A percentile compares a stretch with the other conserved stretches of the same genome.
Evolutionary conservation across 495 filamentous ascomycete species (phyloP).

Genomic region (Tuber borchii): DNA sequence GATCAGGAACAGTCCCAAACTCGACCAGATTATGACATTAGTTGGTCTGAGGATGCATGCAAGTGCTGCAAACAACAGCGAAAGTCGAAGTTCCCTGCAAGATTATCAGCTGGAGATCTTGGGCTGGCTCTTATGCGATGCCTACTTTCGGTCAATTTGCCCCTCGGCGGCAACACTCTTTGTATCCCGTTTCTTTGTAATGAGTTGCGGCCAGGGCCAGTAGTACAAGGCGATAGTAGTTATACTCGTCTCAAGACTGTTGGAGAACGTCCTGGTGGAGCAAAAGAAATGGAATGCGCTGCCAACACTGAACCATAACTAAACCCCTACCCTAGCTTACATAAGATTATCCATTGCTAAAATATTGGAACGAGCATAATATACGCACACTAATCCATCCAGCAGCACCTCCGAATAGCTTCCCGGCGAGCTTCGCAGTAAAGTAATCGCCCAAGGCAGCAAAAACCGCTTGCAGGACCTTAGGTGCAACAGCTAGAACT

Average conservation of each 20-base stretch:
- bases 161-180: constrained; percentile 3
- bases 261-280: constrained; percentile 86
- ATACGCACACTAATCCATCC: constrained; percentile 40
- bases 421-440: constrained; percentile 75
- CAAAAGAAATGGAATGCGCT: constrained; percentile 98
- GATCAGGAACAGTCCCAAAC: constrained; percentile 49
- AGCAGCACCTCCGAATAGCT: constrained; percentile 59
- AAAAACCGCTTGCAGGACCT: constrained; percentile 66
- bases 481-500: constrained; percentile 65
- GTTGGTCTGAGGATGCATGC: constrained; percentile 88
- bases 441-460: constrained; percentile 78
- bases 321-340: constrained; percentile 4
- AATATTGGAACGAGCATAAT: background rate
- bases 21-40: constrained; percentile 78
- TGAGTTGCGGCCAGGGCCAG: constrained; percentile 69
- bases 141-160: constrained; percentile 26
- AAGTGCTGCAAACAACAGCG: constrained; percentile 66
- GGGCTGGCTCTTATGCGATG: background rate
- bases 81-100: constrained; percentile 51
- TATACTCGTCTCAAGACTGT: constrained; percentile 82
- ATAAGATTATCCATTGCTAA: background rate
- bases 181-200: constrained; percentile 5
- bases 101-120: background rate
- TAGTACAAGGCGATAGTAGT: constrained; percentile 70
- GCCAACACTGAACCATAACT: constrained; percentile 64